Evolutionary conservation across 2,329 filamentous ascomycete genomes (phyloP).

Genomic region (Trichophyton benhamiae): DNA sequence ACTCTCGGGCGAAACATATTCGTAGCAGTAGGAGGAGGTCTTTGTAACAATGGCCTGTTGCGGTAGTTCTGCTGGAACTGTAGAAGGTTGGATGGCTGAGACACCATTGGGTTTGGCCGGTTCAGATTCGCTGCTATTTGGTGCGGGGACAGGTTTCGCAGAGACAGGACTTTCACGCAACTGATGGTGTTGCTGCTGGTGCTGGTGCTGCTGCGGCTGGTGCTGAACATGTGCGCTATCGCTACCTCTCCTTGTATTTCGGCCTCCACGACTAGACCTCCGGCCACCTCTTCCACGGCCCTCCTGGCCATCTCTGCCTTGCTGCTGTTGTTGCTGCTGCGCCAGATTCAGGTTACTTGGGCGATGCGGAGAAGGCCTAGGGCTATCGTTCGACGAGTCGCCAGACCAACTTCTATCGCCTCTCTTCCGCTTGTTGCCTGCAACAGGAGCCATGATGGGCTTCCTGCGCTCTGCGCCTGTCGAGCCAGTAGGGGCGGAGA

Average conservation of each 20-base stretch:
- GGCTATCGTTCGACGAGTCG: conserved; percentile 29
- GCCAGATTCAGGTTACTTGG: conserved; percentile 40
- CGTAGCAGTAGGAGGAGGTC: conserved; percentile 52
- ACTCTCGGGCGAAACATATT: conserved; percentile 59
- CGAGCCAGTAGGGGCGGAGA: not conserved
- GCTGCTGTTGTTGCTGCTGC: conserved; percentile 36
- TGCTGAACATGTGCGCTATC: conserved; percentile 27
- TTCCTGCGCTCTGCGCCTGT: conserved; percentile 5
- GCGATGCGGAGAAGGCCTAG: conserved; percentile 37
- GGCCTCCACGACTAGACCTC: conserved; percentile 28
- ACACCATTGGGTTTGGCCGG: conserved; percentile 21
- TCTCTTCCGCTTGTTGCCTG: conserved; percentile 45
- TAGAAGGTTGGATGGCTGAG: conserved; percentile 17
- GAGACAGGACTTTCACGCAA: conserved; percentile 18
- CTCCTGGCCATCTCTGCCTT: conserved; percentile 27
- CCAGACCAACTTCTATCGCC: conserved; percentile 34
- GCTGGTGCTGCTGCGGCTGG: conserved; percentile 14
- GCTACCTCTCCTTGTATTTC: conserved; percentile 26
- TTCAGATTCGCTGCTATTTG: conserved; percentile 21
- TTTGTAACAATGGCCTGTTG: conserved; percentile 12
- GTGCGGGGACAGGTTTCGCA: conserved; percentile 20
- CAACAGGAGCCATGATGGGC: conserved; percentile 39
- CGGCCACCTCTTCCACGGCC: conserved; percentile 28
- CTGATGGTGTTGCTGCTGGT: conserved; percentile 21
- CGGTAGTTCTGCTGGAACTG: conserved; percentile 6